phyloP scores from a whole-genome alignment of 345 rosid species.

The Balakata baccata region DNA sequence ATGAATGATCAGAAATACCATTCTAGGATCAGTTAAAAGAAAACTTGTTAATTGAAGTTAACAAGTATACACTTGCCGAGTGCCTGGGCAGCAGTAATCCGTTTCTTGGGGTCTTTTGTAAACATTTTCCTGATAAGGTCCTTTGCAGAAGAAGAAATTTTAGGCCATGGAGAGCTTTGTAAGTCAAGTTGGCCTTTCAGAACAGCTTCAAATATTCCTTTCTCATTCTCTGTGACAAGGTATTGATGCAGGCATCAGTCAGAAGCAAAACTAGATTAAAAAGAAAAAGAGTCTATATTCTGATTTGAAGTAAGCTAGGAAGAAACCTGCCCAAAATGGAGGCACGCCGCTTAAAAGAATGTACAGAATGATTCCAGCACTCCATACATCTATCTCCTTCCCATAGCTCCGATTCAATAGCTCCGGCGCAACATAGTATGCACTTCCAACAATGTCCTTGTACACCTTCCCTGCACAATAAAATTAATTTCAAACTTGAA shows the following conservation, averaged over 20 bases:
- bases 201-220: conserved; percentile 26
- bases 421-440: conserved; percentile 36
- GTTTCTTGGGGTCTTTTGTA: conserved; percentile 20
- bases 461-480: conserved; percentile 17
- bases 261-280: neutral
- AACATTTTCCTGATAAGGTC: conserved; percentile 31
- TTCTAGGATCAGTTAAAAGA: too few species aligned
- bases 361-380: conserved; percentile 33
- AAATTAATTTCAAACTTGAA: too few species aligned
- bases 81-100: conserved; percentile 30
- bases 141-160: conserved; percentile 28
- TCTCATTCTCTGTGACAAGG: conserved; percentile 24
- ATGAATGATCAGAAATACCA: neutral
- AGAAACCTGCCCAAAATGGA: conserved; percentile 36
- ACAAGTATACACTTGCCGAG: conserved; percentile 17
- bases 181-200: conserved; percentile 23
- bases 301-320: too few species aligned
- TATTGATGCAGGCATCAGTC: neutral
- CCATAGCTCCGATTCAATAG: conserved; percentile 27
- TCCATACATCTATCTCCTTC: conserved; percentile 36
- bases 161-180: conserved; percentile 26
- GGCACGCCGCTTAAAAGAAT: conserved; percentile 32
- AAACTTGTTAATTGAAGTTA: neutral
- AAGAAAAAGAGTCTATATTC: too few species aligned
- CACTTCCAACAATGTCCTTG: conserved; percentile 31